Conservation (phyloP, 2,329 filamentous ascomycete genomes). For the Penicillium sp. region DNA sequence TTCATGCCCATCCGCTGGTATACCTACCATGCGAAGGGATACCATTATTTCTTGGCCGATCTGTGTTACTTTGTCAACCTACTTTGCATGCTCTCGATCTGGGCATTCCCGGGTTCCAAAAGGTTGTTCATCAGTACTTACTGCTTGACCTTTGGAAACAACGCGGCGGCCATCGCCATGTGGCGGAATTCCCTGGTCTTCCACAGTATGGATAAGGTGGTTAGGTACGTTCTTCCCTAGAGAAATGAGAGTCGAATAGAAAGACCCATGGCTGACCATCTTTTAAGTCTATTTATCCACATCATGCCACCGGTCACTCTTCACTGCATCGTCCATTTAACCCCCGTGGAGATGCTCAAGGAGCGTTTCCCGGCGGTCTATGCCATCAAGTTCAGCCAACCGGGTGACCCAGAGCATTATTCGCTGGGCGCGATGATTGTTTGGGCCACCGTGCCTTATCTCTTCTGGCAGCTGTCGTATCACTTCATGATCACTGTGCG, state of each 20-base stretch:
- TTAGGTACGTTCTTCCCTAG: slow-evolving; percentile 57
- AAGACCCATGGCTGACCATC: slow-evolving; percentile 1
- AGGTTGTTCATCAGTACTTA: slow-evolving; percentile 89
- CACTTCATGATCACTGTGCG: slow-evolving; percentile 95
- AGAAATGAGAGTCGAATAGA: background rate
- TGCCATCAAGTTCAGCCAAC: slow-evolving; percentile 69
- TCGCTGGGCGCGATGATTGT: slow-evolving; percentile 80
- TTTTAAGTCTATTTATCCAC: slow-evolving; percentile 86
- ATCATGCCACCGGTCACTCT: slow-evolving; percentile 97
- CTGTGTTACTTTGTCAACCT: slow-evolving; percentile 98
- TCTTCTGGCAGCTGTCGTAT: slow-evolving; percentile 88
- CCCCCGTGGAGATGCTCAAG: slow-evolving; percentile 65
- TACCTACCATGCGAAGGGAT: slow-evolving; percentile 86
- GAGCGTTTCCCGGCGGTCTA: slow-evolving; percentile 81
- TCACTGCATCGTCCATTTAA: slow-evolving; percentile 87
- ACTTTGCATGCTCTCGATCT: slow-evolving; percentile 77
- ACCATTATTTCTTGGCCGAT: slow-evolving; percentile 96
- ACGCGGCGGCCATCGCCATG: slow-evolving; percentile 96
- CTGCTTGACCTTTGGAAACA: slow-evolving; percentile 93
- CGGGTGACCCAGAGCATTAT: slow-evolving; percentile 78
- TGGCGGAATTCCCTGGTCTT: slow-evolving; percentile 99
- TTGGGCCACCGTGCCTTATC: slow-evolving; percentile 92
- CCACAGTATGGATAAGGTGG: slow-evolving; percentile 97
- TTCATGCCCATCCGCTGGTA: slow-evolving; percentile 97
- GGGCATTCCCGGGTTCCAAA: slow-evolving; percentile 88